These are phyloP conservation scores for Tetrahymena elliotti DNA, from an alignment of 73 alveolate species.

Conservation along the genomic window DNA sequence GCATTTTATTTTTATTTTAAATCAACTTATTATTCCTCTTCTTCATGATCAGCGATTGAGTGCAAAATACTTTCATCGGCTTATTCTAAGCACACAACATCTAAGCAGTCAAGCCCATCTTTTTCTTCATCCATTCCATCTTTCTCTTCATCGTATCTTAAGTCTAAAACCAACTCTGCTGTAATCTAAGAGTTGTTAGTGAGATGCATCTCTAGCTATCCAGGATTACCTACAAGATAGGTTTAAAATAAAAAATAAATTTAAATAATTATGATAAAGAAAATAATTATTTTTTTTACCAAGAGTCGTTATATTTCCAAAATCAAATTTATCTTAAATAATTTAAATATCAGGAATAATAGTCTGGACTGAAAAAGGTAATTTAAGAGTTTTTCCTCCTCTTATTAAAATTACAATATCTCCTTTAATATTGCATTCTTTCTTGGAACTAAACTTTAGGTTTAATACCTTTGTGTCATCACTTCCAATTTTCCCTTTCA, in stretches of 20 bases:
- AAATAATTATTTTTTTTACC: neutral
- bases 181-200: neutral
- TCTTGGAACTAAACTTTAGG: conserved; percentile 71
- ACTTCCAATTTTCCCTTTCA: conserved; percentile 64
- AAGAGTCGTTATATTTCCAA: conserved; percentile 84
- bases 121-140: neutral
- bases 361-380: conserved; percentile 82
- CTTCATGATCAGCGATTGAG: neutral
- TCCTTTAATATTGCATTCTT: conserved; percentile 75
- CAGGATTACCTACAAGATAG: neutral
- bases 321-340: conserved; percentile 86
- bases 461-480: conserved; percentile 71
- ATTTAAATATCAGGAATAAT: conserved; percentile 92
- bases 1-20: neutral
- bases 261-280: neutral
- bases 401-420: conserved; percentile 87
- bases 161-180: neutral
- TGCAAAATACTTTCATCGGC: neutral
- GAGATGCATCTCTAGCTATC: neutral
- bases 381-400: conserved; percentile 84
- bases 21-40: neutral
- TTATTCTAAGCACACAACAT: neutral
- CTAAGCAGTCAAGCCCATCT: neutral
- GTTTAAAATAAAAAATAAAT: no score
- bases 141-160: neutral